Base-by-base conservation (phyloP, 2,329 filamentous ascomycete genomes). In the Colletotrichum ledebouriae region DNA sequence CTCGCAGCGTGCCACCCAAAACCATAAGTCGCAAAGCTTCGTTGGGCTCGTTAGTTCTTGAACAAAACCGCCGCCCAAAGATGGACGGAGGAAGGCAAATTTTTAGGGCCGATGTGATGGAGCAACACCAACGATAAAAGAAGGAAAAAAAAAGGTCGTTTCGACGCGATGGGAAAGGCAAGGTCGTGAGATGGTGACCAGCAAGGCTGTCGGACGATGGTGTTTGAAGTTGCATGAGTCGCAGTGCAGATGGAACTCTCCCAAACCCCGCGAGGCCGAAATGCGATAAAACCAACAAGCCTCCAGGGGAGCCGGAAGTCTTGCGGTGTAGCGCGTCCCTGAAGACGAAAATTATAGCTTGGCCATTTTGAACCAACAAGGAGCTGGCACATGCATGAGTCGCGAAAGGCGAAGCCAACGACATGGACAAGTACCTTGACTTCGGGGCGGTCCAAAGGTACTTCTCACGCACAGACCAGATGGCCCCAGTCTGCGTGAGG, bases 191-290 rank as follows among this genome's bases (percentile, higher is more conserved):
- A 56, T 22, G 25, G 55, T n/a, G 15, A 37, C 55, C 7, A 17
- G 49, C 61, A 47, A 68, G 65, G 65, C 65, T 68, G 61, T 64
- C 62, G 55, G 39, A 46, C 47, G 56, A 25, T 33, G 33, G 29
- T 65, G 61, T 65, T 68, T 68, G 65, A 68, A 44, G 61, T 68
- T 42, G 46, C 65, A 65, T 68, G 65, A 68, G 65, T 68, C 65
- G 61, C 49, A 56, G 61, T 34, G 55, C 34, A 44, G 55, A 42
- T 65, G 61, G 65, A 68, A 59, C 47, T 58, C 25, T 58, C 11
- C n/a, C 11, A 59, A 47, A 22, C 41, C 55, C 65, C 65, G 47
- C 55, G 41, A 59, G 61, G 53, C 65, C 65, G 65, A 68, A 53
- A 53, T 58, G 59, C 63, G 56, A 39, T 39, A 15, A 2, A 7